Evolutionary conservation across 768 basidiomycete genomes (phyloP).

Genomic region (Amyloporia xantha): DNA sequence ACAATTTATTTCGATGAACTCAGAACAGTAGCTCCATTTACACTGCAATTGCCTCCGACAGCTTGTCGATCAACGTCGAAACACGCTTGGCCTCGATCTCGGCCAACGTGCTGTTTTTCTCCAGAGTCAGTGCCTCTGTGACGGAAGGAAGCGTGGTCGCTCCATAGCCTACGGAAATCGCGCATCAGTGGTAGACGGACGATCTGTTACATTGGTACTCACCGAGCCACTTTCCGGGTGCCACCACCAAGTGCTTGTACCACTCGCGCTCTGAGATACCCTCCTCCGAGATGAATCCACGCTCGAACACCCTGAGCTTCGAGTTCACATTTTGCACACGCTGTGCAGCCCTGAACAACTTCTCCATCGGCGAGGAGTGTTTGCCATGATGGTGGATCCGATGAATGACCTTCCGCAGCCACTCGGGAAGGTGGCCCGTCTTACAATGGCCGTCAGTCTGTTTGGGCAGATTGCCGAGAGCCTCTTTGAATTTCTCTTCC

Average conservation of each 20-base stretch:
- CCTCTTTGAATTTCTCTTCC: slow-evolving; percentile 20
- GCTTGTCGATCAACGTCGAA: slow-evolving; percentile 40
- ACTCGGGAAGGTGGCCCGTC: slow-evolving; percentile 7
- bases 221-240: slow-evolving; percentile 84
- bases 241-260: slow-evolving; percentile 81
- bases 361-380: slow-evolving; percentile 15
- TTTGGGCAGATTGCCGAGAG: slow-evolving; percentile 13
- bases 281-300: slow-evolving; percentile 70
- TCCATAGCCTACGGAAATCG: slow-evolving; percentile 53
- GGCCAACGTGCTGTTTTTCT: slow-evolving; percentile 56
- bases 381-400: slow-evolving; percentile 6
- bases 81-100: slow-evolving; percentile 56
- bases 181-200: background rate
- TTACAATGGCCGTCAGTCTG: background rate
- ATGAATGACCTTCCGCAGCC: slow-evolving; percentile 12
- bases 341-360: slow-evolving; percentile 51
- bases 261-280: slow-evolving; percentile 79
- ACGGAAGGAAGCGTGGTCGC: slow-evolving; percentile 80
- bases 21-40: no score
- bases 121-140: slow-evolving; percentile 68
- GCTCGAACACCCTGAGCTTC: slow-evolving; percentile 67
- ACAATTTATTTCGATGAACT: no score
- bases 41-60: slow-evolving; percentile 14
- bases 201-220: slow-evolving; percentile 18
- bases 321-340: slow-evolving; percentile 54